Conservation (phyloP, 306 rosid genomes). For the Medicago ruthenica region DNA sequence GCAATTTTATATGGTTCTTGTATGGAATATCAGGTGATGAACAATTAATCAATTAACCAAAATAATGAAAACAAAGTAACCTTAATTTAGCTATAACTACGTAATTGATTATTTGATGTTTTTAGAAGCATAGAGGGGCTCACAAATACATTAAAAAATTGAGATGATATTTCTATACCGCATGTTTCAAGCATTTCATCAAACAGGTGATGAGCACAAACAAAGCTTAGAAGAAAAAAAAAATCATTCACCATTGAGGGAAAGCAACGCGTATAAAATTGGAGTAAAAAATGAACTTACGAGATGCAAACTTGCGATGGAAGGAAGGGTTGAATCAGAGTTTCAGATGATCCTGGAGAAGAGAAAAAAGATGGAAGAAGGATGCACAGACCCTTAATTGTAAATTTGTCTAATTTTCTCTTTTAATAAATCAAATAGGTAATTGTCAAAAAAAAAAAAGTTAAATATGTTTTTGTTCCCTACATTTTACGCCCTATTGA, state of each 20-base stretch:
- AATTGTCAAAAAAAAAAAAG: no score
- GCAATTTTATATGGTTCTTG: not conserved
- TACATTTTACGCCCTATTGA: no score
- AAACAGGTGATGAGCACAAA: not conserved
- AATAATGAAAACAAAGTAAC: not conserved
- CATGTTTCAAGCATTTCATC: not conserved
- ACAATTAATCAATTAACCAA: not conserved
- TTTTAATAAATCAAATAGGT: no score
- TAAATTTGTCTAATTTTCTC: not conserved
- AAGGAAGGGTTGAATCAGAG: slow-evolving; percentile 21
- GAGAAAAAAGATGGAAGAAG: not conserved
- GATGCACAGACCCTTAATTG: not conserved
- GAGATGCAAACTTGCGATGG: slow-evolving; percentile 5
- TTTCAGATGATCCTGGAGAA: not conserved
- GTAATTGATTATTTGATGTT: not conserved
- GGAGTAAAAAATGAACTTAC: slow-evolving; percentile 3
- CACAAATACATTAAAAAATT: no score
- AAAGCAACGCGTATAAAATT: not conserved
- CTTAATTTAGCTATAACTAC: not conserved
- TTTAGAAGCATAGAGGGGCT: not conserved
- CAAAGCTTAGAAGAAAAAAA: no score
- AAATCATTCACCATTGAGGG: not conserved
- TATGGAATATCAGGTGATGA: not conserved
- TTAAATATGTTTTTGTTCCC: no score
- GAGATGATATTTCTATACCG: not conserved